Conservation (phyloP, 2,329 filamentous ascomycete species). For the Stemphylium vesicarium region DNA sequence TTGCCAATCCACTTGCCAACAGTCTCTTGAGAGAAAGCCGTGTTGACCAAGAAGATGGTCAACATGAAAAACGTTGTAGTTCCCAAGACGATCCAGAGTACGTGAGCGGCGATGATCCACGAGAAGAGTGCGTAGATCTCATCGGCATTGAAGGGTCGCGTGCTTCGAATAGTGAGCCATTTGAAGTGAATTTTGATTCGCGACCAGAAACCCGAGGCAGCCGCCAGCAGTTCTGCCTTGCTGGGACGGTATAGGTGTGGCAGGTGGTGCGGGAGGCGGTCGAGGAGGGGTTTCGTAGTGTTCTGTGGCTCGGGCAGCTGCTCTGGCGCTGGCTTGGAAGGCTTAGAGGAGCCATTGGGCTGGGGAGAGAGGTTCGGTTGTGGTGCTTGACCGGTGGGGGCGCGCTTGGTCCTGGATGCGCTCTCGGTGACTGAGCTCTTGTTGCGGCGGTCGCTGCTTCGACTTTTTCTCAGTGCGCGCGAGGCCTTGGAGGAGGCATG, state of each 20-base stretch:
- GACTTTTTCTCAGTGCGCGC: constrained; percentile 19
- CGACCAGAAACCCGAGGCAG: constrained; percentile 92
- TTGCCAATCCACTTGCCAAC: constrained; percentile 92
- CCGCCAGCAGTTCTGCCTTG: constrained; percentile 90
- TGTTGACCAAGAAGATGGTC: constrained; percentile 89
- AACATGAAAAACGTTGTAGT: constrained; percentile 97
- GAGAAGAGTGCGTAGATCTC: constrained; percentile 96
- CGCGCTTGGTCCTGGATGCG: constrained; percentile 28
- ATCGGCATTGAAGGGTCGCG: constrained; percentile 91
- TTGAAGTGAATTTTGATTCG: constrained; percentile 91
- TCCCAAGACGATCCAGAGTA: constrained; percentile 94
- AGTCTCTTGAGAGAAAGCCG: constrained; percentile 95
- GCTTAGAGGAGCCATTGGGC: constrained; percentile 37
- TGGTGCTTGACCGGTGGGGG: constrained; percentile 24
- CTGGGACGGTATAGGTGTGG: constrained; percentile 81
- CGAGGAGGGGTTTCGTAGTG: constrained; percentile 57
- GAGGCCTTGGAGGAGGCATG: constrained; percentile 34
- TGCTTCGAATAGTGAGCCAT: constrained; percentile 95
- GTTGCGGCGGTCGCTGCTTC: constrained; percentile 35
- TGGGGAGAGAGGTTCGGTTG: constrained; percentile 41
- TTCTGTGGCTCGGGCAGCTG: constrained; percentile 27
- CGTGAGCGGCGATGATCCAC: constrained; percentile 91
- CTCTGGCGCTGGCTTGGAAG: constrained; percentile 27
- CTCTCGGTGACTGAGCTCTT: constrained; percentile 47
- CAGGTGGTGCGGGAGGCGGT: constrained; percentile 62